Conservation (phyloP, 495 filamentous ascomycete species). For the Hypoxylon intermedium region DNA sequence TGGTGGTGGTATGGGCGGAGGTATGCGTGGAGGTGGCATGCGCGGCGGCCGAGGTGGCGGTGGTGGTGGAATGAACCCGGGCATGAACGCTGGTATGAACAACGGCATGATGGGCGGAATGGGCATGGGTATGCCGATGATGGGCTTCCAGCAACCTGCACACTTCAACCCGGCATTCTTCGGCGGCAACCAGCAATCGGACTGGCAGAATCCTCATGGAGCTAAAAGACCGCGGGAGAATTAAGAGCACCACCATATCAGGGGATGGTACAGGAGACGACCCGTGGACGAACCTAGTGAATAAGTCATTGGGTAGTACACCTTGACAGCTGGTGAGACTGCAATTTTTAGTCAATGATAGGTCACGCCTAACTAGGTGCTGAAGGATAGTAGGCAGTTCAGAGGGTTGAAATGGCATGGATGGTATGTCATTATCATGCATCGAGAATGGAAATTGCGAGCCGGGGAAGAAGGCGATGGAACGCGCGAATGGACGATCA, state of each 20-base stretch:
- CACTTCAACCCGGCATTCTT: conserved; percentile 88
- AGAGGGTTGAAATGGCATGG: too few species aligned
- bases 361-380: too few species aligned
- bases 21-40: conserved; percentile 77
- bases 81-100: conserved; percentile 58
- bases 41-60: conserved; percentile 73
- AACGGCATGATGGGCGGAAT: conserved; percentile 64
- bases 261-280: too few species aligned
- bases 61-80: conserved; percentile 54
- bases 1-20: conserved; percentile 71
- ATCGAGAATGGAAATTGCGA: too few species aligned
- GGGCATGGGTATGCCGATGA: conserved; percentile 67
- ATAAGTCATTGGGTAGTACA: too few species aligned
- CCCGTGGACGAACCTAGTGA: too few species aligned
- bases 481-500: too few species aligned
- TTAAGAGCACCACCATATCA: conserved; percentile 45
- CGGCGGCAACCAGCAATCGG: conserved; percentile 60
- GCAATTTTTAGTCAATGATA: too few species aligned
- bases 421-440: too few species aligned
- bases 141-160: conserved; percentile 72
- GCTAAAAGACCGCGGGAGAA: conserved; percentile 79
- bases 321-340: too few species aligned
- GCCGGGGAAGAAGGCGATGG: too few species aligned
- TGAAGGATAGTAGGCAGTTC: too few species aligned
- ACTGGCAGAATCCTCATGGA: conserved; percentile 82